Evolutionary conservation across 148 eudicot genomes (phyloP).

Genomic region (Cornus florida): DNA sequence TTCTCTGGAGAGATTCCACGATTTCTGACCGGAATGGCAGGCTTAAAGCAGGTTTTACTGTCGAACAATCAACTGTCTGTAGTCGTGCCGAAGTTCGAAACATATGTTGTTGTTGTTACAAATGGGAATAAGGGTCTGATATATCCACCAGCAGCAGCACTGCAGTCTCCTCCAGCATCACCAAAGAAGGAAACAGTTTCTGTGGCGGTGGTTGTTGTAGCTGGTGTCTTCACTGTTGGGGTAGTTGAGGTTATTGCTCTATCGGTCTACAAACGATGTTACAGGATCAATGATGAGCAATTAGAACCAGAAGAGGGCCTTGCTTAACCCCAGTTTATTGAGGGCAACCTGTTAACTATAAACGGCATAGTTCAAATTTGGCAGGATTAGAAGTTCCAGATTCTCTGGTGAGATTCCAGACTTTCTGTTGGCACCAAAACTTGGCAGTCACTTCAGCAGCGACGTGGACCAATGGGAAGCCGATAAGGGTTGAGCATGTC

Average conservation of each 20-base stretch:
- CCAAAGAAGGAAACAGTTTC: not conserved
- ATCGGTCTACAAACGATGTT: not conserved
- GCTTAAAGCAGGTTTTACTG: constrained; percentile 52
- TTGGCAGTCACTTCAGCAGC: too few species aligned
- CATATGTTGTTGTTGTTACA: constrained; percentile 23
- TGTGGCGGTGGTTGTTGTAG: not conserved
- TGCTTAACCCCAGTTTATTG: constrained; percentile 18
- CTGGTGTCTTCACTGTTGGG: not conserved
- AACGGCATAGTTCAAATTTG: constrained; percentile 40
- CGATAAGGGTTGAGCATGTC: too few species aligned
- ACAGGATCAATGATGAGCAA: not conserved
- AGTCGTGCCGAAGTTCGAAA: constrained; percentile 26
- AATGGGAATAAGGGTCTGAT: constrained; percentile 41
- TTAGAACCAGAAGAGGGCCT: too few species aligned
- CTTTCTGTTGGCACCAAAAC: too few species aligned
- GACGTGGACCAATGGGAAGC: too few species aligned
- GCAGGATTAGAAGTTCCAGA: too few species aligned
- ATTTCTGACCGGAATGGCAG: constrained; percentile 20
- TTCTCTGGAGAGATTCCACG: constrained; percentile 62
- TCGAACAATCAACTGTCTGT: constrained; percentile 67
- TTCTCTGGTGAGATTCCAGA: too few species aligned
- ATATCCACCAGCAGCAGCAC: not conserved
- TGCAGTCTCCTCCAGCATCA: not conserved
- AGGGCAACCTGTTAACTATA: constrained; percentile 27
- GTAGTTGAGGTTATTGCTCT: not conserved